A percentile compares a stretch with the other conserved stretches of the same genome.
phyloP scores from a whole-genome alignment of 2,329 filamentous ascomycete genomes.

The Cordyceps pruinosa region DNA sequence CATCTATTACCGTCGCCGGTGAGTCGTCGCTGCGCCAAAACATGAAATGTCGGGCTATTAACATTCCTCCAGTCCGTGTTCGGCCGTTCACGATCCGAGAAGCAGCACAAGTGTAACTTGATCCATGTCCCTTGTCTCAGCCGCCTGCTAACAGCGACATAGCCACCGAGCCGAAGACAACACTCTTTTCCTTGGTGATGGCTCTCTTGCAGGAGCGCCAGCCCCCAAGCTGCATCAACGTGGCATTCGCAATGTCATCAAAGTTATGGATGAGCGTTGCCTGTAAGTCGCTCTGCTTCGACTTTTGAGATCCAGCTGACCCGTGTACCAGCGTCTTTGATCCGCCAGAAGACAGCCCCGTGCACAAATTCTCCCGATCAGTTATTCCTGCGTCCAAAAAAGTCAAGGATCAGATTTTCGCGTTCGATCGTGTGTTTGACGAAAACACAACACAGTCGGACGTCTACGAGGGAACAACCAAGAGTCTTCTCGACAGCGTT shows the following conservation, averaged over 20 bases:
- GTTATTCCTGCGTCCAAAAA: constrained; percentile 80
- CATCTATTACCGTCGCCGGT: constrained; percentile 55
- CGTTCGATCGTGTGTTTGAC: constrained; percentile 94
- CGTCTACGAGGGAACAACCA: constrained; percentile 91
- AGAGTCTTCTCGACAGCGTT: constrained; percentile 84
- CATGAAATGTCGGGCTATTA: constrained; percentile 19
- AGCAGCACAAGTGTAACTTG: constrained; percentile 73
- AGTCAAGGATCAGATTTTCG: constrained; percentile 95
- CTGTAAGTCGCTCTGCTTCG: constrained; percentile 55
- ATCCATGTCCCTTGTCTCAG: background rate
- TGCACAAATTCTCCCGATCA: constrained; percentile 78
- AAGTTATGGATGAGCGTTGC: constrained; percentile 93
- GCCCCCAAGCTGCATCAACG: constrained; percentile 79
- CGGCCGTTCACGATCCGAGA: constrained; percentile 79
- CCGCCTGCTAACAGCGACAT: constrained; percentile 11
- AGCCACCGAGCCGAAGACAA: constrained; percentile 70
- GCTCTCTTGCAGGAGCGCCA: constrained; percentile 81
- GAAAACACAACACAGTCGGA: constrained; percentile 88
- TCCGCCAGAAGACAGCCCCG: constrained; percentile 87
- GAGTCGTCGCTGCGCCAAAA: constrained; percentile 17
- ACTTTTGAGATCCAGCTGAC: background rate
- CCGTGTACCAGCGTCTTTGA: constrained; percentile 71
- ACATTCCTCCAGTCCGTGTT: constrained; percentile 51
- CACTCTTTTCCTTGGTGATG: constrained; percentile 90
- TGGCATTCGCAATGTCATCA: constrained; percentile 85